Percentiles rank a stretch among this genome's conserved stretches.
phyloP scores from a whole-genome alignment of 2,329 filamentous ascomycete species.

The Cladosporium sp. region DNA sequence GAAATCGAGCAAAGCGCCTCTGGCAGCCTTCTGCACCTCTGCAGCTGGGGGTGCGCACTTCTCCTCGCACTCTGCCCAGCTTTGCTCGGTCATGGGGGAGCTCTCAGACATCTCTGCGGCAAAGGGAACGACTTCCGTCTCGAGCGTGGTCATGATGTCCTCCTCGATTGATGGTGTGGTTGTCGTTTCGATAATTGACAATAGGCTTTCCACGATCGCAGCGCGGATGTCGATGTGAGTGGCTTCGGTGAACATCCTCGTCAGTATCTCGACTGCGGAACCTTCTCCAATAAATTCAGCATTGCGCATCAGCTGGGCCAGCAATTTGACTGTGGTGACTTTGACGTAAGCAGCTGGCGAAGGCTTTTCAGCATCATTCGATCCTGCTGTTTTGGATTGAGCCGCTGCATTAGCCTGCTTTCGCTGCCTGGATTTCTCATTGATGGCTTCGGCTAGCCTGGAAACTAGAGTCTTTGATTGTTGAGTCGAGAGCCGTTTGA shows the following conservation, averaged over 20 bases:
- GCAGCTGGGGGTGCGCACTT: constrained; percentile 28
- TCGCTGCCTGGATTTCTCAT: constrained; percentile 34
- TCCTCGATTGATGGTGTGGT: constrained; percentile 21
- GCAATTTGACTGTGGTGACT: constrained; percentile 47
- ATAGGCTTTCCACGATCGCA: constrained; percentile 39
- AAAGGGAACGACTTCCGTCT: constrained; percentile 37
- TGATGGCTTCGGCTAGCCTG: constrained; percentile 37
- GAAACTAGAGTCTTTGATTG: constrained; percentile 36
- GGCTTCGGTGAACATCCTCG: constrained; percentile 33
- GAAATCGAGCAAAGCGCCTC: background rate
- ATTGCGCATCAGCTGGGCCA: constrained; percentile 43
- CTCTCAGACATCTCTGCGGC: constrained; percentile 42
- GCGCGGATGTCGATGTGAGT: constrained; percentile 44
- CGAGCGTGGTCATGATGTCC: constrained; percentile 32
- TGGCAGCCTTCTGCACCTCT: background rate
- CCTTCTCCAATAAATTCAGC: constrained; percentile 39
- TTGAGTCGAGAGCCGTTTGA: constrained; percentile 38
- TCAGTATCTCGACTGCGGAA: constrained; percentile 37
- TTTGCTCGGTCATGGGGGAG: constrained; percentile 32
- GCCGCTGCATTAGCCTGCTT: background rate
- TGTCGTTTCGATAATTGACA: constrained; percentile 33
- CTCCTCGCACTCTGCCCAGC: constrained; percentile 37
- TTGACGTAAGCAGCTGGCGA: constrained; percentile 36
- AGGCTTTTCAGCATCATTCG: constrained; percentile 2
- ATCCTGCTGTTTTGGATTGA: background rate